Percentiles rank a stretch among this genome's conserved stretches.
Evolutionary conservation across 805 yeast genomes (phyloP).

Genomic region (Saturnispora sekii): DNA sequence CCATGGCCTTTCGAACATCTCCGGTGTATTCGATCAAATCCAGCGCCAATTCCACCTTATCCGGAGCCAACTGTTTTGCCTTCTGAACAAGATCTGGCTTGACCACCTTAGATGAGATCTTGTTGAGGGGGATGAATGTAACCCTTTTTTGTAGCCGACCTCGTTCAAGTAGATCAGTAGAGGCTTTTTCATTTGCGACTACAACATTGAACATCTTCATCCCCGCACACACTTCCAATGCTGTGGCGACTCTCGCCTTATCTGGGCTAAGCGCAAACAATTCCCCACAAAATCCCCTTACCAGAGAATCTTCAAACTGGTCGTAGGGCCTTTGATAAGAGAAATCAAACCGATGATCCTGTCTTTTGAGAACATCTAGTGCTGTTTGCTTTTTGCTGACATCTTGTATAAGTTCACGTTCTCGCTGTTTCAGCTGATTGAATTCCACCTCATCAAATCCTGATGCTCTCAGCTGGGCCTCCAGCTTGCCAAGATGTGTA

Average conservation of each 20-base stretch:
- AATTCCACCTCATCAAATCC: conserved; percentile 49
- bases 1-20: conserved; percentile 74
- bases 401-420: conserved; percentile 34
- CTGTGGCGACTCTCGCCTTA: conserved; percentile 54
- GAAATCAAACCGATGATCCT: conserved; percentile 67
- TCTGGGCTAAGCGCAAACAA: conserved; percentile 52
- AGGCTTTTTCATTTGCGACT: conserved; percentile 79
- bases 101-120: conserved; percentile 55
- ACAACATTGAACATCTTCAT: conserved; percentile 82
- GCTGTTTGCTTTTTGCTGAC: conserved; percentile 36
- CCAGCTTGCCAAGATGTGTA: conserved; percentile 29
- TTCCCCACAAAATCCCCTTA: conserved; percentile 87
- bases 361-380: conserved; percentile 48
- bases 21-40: conserved; percentile 66
- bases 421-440: conserved; percentile 36
- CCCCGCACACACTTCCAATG: conserved; percentile 92
- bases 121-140: conserved; percentile 86
- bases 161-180: conserved; percentile 67
- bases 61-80: conserved; percentile 75
- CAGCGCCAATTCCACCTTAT: conserved; percentile 81
- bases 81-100: conserved; percentile 41
- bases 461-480: conserved; percentile 33
- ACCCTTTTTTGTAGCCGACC: conserved; percentile 76
- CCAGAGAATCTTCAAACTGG: conserved; percentile 49
- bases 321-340: conserved; percentile 56